phyloP scores from a whole-genome alignment of 2,329 filamentous ascomycete species.

The Falciphora oryzae region DNA sequence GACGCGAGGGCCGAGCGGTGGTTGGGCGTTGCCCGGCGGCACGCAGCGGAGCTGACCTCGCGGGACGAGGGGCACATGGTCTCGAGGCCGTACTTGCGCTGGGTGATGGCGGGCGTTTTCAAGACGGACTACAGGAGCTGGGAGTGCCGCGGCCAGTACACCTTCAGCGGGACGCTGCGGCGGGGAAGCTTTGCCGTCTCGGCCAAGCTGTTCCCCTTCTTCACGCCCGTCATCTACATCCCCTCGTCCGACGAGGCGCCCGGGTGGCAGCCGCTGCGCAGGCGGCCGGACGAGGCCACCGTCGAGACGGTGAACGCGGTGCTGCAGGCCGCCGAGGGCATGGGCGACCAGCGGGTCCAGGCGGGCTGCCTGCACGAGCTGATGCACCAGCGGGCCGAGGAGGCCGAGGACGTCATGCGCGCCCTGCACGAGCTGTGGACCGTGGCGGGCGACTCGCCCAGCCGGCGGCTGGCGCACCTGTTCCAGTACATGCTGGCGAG shows the following conservation, averaged over 20 bases:
- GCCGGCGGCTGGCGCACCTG: neutral
- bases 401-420: neutral
- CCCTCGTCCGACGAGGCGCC: neutral
- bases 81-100: neutral
- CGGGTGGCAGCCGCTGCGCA: neutral
- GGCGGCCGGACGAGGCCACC: too few relatives aligned
- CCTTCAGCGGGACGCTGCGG: neutral
- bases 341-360: neutral
- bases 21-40: neutral
- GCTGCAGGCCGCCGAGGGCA: neutral
- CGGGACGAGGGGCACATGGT: neutral
- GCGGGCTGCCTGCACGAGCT: slow-evolving; percentile 2
- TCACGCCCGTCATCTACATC: neutral
- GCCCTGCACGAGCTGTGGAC: neutral
- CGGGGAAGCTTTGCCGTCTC: neutral
- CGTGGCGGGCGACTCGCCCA: neutral
- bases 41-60: neutral
- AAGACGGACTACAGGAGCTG: neutral
- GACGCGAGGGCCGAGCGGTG: neutral
- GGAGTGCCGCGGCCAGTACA: neutral
- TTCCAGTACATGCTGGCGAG: slow-evolving; percentile 1
- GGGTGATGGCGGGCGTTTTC: neutral
- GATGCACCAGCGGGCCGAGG: slow-evolving; percentile 1
- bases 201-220: neutral
- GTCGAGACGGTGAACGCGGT: neutral